These are phyloP conservation scores for Magnusiomyces magnusii DNA, from an alignment of 1,139 yeast species.

Conservation along the genomic window DNA sequence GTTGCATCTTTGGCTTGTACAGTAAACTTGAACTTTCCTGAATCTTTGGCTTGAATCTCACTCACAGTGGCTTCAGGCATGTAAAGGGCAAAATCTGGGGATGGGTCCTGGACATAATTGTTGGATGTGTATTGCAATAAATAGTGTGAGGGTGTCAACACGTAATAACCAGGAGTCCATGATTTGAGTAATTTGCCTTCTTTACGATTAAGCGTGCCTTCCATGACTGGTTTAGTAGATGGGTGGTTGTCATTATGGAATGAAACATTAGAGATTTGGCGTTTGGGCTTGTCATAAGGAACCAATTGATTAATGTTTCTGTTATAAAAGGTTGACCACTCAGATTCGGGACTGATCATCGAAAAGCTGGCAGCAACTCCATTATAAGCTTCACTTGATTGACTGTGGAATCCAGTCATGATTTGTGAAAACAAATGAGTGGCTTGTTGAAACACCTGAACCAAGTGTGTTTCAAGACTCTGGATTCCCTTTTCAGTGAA, in stretches of 20 bases:
- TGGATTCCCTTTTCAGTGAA: slow-evolving; percentile 38
- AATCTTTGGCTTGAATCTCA: slow-evolving; percentile 30
- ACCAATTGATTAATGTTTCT: slow-evolving; percentile 32
- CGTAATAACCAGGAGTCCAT: slow-evolving; percentile 40
- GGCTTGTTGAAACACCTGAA: slow-evolving; percentile 38
- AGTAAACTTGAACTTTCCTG: slow-evolving; percentile 38
- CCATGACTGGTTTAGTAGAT: slow-evolving; percentile 39
- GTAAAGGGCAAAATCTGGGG: slow-evolving; percentile 41
- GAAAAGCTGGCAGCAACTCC: slow-evolving; percentile 31
- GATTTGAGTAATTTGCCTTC: slow-evolving; percentile 39
- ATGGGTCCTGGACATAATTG: slow-evolving; percentile 36
- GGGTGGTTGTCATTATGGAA: slow-evolving; percentile 38
- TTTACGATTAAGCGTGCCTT: slow-evolving; percentile 41
- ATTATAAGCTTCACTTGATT: slow-evolving; percentile 28
- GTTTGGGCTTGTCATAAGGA: slow-evolving; percentile 33
- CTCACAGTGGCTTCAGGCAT: slow-evolving; percentile 42
- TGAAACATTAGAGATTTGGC: slow-evolving; percentile 33
- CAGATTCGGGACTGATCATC: slow-evolving; percentile 34
- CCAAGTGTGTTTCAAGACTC: slow-evolving; percentile 39
- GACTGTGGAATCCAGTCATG: slow-evolving; percentile 28
- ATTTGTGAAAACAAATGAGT: slow-evolving; percentile 30
- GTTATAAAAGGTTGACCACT: slow-evolving; percentile 40
- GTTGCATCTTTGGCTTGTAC: slow-evolving; percentile 40
- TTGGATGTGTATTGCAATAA: slow-evolving; percentile 42
- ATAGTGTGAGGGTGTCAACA: slow-evolving; percentile 40